Evolutionary conservation across 2,329 filamentous ascomycete species (phyloP).

Genomic region (Phaeoacremonium minimum): DNA sequence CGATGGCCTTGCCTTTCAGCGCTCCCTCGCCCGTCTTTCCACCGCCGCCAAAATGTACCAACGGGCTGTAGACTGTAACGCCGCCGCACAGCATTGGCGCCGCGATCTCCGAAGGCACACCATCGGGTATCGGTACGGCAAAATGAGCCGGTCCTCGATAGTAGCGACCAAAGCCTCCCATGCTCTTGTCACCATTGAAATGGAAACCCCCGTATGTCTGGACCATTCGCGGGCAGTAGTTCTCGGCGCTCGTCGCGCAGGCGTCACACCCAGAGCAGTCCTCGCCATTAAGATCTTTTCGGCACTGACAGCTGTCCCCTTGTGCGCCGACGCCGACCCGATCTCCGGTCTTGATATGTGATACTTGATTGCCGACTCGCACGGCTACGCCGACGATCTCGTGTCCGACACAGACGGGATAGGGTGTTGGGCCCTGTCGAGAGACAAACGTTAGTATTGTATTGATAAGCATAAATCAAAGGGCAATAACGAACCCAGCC

Average conservation of each 20-base stretch:
- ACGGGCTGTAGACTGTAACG: constrained; percentile 59
- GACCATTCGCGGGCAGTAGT: constrained; percentile 34
- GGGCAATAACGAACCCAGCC: constrained; percentile 41
- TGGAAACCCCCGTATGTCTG: constrained; percentile 48
- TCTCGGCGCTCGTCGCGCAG: constrained; percentile 31
- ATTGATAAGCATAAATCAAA: no score
- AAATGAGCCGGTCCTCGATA: constrained; percentile 35
- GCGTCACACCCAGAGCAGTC: constrained; percentile 37
- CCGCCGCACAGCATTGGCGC: constrained; percentile 68
- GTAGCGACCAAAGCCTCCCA: constrained; percentile 45
- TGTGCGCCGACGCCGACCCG: constrained; percentile 62
- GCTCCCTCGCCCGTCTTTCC: constrained; percentile 47
- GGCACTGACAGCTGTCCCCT: constrained; percentile 44
- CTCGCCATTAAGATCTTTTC: constrained; percentile 18
- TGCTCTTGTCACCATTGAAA: constrained; percentile 47
- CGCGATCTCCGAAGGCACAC: constrained; percentile 28
- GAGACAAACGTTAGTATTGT: no score
- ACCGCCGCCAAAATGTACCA: no score
- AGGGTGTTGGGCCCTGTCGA: constrained; percentile 10
- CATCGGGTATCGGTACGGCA: constrained; percentile 36
- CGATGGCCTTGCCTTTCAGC: constrained; percentile 62
- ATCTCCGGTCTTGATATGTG: constrained; percentile 53
- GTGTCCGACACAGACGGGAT: constrained; percentile 54
- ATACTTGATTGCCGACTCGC: constrained; percentile 44
- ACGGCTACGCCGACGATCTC: constrained; percentile 60